Evolutionary conservation across 1,284 basidiomycete genomes (phyloP), one percentile per base, ranked within the genome.

Genomic region (Ceratobasidium sp.): DNA sequence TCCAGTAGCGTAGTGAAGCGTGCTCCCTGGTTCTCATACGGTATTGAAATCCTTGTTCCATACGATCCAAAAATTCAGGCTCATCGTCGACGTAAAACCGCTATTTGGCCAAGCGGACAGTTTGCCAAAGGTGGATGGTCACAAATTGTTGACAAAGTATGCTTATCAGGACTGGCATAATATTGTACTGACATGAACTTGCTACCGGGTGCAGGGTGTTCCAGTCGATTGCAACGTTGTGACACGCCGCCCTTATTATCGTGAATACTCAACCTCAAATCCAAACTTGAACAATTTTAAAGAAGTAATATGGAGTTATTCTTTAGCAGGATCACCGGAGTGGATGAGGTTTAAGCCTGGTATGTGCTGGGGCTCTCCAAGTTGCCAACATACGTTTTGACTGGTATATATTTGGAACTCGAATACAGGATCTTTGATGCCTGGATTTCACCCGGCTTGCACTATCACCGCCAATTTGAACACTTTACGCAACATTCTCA

Each of bases 331-430:
- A 0, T 45, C 42, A 5, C 71, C 71, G 15, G 26, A 45, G 7
- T 75, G 71, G 71, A 75, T 75, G 60, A 56, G 47, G 13, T 64
- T 31, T 26, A 75, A 75, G 26, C 71, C 71, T 23, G 71, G 71
- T 75, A 53, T 8, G 39, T 42, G 6, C 11, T 42, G 3, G 39
- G n/a, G n/a, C 28, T 31, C n/a, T 6, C 6, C 6, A 15, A 33
- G 31, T 13, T 28, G 10, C n/a, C 26, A 49, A 10, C 49, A 37
- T 37, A 15, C n/a, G 10, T 17, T 20, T 37, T 31, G 8, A 61
- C 20, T 61, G n/a, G 39, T 37, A 3, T 33, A 23, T 53, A 10
- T 10, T 53, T 10, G 1, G 28, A 63, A 26, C 37, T 10, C 10
- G 23, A n/a, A n/a, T n/a, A n/a, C 5, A 71, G 68, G 68, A 7